A percentile compares a stretch with the other conserved stretches of the same genome.
Evolutionary conservation across 225 moss, liverwort and hornwort genomes (phyloP).

Genomic region (Pleurozium schreberi): DNA sequence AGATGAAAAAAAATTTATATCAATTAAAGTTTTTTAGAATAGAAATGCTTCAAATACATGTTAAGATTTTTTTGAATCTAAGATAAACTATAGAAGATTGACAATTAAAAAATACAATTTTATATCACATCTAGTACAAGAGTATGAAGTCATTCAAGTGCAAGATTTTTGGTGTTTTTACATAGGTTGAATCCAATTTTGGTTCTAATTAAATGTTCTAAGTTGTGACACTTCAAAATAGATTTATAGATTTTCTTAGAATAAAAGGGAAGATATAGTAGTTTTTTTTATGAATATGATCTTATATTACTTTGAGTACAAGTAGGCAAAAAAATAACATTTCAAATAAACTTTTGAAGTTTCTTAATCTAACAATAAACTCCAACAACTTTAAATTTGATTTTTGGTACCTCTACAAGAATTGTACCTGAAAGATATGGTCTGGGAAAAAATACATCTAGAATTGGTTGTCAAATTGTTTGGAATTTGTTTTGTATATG

Average conservation of each 20-base stretch:
- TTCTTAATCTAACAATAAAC: too few species aligned
- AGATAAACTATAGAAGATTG: not conserved
- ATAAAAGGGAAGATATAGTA: too few species aligned
- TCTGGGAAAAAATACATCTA: not conserved
- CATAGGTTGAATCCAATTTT: not conserved
- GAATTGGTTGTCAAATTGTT: not conserved
- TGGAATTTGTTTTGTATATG: not conserved
- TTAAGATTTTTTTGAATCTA: not conserved
- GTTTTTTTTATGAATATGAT: too few species aligned
- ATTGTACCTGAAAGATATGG: not conserved
- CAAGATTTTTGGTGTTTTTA: not conserved
- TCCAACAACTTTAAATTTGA: too few species aligned
- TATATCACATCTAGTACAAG: not conserved
- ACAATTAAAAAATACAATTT: not conserved
- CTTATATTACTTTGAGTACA: not conserved
- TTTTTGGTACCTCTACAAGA: not conserved
- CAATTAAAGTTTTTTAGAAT: not conserved
- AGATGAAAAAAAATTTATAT: not conserved
- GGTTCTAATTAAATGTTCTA: rapidly evolving
- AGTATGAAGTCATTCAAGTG: not conserved
- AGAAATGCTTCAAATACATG: not conserved
- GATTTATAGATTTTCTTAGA: too few species aligned
- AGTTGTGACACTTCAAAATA: not conserved
- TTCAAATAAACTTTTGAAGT: not conserved
- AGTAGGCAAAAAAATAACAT: not conserved